Conservation (phyloP, 2,329 filamentous ascomycete genomes). For the Stagonosporopsis chrysanthemi region DNA sequence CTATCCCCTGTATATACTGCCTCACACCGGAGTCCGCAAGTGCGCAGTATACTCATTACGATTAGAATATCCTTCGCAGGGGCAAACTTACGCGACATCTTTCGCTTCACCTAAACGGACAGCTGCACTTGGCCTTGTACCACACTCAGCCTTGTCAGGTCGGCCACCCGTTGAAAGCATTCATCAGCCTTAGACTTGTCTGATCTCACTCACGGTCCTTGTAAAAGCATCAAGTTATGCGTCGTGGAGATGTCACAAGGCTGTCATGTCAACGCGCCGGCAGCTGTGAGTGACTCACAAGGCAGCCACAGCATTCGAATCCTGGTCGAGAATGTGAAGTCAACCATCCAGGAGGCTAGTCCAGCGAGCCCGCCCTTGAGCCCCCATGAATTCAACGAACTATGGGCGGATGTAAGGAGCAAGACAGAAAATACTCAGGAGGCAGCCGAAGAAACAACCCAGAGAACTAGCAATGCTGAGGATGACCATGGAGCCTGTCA, state of each 20-base stretch:
- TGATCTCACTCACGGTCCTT: not conserved
- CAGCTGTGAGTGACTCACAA: not conserved
- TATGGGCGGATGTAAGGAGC: not conserved
- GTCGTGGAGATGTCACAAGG: not conserved
- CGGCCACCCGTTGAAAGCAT: not conserved
- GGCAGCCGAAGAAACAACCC: not conserved
- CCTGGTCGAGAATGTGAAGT: not conserved
- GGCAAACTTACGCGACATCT: not conserved
- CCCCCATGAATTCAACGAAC: not conserved
- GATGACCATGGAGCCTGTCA: not conserved
- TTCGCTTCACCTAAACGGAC: not conserved
- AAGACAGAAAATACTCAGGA: not conserved
- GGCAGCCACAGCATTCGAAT: not conserved
- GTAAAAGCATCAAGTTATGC: not conserved
- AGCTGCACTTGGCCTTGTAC: not conserved
- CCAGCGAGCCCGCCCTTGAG: not conserved
- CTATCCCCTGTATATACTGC: not conserved
- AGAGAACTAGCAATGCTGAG: not conserved
- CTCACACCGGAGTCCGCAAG: not conserved
- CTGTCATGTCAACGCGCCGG: not conserved
- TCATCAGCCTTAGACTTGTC: not conserved
- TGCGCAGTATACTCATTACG: not conserved
- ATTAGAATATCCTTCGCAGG: not conserved
- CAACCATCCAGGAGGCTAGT: not conserved
- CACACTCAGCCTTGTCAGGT: not conserved